These are phyloP conservation scores for Westerdykella ornata DNA, from an alignment of 2,329 filamentous ascomycete genomes.

Conservation along the genomic window DNA sequence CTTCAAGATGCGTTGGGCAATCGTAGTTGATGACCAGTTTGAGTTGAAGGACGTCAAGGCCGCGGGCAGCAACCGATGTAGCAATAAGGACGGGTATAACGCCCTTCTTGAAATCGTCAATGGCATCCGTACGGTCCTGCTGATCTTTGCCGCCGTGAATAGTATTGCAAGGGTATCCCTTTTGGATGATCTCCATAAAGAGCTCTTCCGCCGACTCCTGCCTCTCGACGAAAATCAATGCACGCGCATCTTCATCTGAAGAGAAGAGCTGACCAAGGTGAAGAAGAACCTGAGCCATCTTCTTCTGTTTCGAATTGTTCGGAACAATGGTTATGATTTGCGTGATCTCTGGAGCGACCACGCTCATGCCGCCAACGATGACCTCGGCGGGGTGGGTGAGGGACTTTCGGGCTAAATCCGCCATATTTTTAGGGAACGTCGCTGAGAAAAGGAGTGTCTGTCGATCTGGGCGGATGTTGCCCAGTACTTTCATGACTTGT, in stretches of 20 bases:
- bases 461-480: slow-evolving; percentile 82
- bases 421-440: slow-evolving; percentile 91
- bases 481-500: slow-evolving; percentile 93
- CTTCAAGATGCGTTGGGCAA: slow-evolving; percentile 87
- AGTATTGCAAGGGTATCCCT: slow-evolving; percentile 85
- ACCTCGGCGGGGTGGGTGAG: slow-evolving; percentile 83
- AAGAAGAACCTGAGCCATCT: slow-evolving; percentile 77
- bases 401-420: slow-evolving; percentile 81
- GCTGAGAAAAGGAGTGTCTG: slow-evolving; percentile 96
- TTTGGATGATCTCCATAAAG: slow-evolving; percentile 69
- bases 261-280: slow-evolving; percentile 82
- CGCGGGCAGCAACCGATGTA: slow-evolving; percentile 90
- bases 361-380: slow-evolving; percentile 76
- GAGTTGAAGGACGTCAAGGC: slow-evolving; percentile 90
- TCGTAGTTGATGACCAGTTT: slow-evolving; percentile 96
- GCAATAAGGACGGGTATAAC: slow-evolving; percentile 85
- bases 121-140: slow-evolving; percentile 84
- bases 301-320: slow-evolving; percentile 54
- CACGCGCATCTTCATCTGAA: slow-evolving; percentile 80
- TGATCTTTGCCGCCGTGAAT: slow-evolving; percentile 94
- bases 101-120: slow-evolving; percentile 88
- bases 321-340: slow-evolving; percentile 80
- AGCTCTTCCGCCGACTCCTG: slow-evolving; percentile 83
- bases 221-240: slow-evolving; percentile 84
- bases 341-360: slow-evolving; percentile 66